Conservation (phyloP, 352 stramenopile genomes). For the Pythium apleroticum region DNA sequence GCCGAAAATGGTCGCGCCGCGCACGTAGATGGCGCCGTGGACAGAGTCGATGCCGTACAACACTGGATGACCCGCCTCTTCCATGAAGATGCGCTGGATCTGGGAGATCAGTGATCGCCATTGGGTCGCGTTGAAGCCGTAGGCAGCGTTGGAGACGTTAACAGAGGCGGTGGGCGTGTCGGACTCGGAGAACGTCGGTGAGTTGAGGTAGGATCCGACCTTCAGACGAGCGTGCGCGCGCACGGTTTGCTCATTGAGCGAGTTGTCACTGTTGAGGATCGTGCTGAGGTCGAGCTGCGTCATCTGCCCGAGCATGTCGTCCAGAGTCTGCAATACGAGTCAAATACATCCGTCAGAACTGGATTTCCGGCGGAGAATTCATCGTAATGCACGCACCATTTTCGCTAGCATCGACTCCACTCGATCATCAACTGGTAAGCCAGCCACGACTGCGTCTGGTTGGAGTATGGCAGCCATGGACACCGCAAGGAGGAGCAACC, state of each 20-base stretch:
- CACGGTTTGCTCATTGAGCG: constrained; percentile 61
- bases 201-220: constrained; percentile 90
- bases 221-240: constrained; percentile 72
- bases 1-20: constrained; percentile 76
- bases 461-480: background rate
- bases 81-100: constrained; percentile 77
- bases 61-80: constrained; percentile 57
- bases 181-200: constrained; percentile 39
- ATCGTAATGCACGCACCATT: constrained; percentile 3
- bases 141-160: constrained; percentile 20
- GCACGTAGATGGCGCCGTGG: constrained; percentile 90
- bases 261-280: constrained; percentile 64
- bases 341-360: background rate
- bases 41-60: constrained; percentile 91
- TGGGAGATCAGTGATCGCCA: constrained; percentile 70
- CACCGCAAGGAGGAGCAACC: background rate
- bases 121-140: constrained; percentile 56
- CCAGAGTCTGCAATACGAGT: constrained; percentile 15
- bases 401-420: constrained; percentile 16
- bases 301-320: constrained; percentile 88
- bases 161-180: constrained; percentile 16
- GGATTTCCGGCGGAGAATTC: background rate
- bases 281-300: constrained; percentile 88
- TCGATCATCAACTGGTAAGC: background rate
- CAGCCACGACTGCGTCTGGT: background rate